Conservation (phyloP, 805 yeast species). For the Starmerella roubikii region DNA sequence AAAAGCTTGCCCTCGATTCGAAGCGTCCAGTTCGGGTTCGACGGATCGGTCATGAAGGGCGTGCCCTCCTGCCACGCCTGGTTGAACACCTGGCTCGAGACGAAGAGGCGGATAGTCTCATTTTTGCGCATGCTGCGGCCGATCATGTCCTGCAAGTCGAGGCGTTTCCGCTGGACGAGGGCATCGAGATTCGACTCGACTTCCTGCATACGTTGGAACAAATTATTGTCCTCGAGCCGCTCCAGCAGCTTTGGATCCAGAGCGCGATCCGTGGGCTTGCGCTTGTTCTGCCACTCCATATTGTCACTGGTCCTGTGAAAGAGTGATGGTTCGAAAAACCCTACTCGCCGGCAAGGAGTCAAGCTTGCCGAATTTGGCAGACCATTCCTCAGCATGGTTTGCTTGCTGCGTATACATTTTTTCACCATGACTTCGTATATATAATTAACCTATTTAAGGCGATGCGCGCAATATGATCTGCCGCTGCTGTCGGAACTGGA, state of each 20-base stretch:
- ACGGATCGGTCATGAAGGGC: conserved; percentile 17
- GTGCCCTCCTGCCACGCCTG: conserved; percentile 69
- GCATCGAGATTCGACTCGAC: conserved; percentile 79
- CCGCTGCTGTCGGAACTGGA: conserved; percentile 77
- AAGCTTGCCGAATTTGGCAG: too few species aligned
- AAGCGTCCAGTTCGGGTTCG: conserved; percentile 49
- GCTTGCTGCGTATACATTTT: too few species aligned
- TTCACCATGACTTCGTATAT: too few species aligned
- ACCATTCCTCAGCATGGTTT: too few species aligned
- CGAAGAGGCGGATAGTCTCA: conserved; percentile 59
- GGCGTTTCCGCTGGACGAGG: conserved; percentile 64
- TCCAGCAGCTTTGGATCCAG: conserved; percentile 35
- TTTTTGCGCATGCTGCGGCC: conserved; percentile 36
- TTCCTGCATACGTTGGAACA: conserved; percentile 56
- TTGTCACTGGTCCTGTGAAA: not conserved
- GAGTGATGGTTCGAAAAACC: too few species aligned
- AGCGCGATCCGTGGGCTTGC: conserved; percentile 40
- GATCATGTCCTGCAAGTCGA: conserved; percentile 66
- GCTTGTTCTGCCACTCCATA: conserved; percentile 22
- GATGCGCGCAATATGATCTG: conserved; percentile 67
- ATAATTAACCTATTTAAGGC: conserved; percentile 28
- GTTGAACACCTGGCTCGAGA: conserved; percentile 68
- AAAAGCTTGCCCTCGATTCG: conserved; percentile 77
- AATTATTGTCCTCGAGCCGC: conserved; percentile 53
- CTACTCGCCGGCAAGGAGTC: too few species aligned